Conservation (phyloP, 805 yeast genomes). For the Sugiyamaella chiloensis region DNA sequence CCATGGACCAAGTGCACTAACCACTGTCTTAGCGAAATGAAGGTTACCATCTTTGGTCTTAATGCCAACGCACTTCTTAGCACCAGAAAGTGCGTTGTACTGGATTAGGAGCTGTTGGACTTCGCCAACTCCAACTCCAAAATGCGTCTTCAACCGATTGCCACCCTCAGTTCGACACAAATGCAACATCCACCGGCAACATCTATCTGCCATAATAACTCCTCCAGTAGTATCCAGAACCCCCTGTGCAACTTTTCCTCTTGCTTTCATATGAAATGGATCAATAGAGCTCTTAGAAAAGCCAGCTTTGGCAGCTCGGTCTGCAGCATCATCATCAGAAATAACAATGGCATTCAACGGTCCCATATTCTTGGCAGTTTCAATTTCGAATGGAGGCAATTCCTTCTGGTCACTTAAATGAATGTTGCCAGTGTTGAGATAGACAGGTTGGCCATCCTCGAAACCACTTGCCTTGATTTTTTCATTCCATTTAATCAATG, state of each 20-base stretch:
- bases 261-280: not conserved
- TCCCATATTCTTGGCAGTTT: not conserved
- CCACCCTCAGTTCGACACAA: not conserved
- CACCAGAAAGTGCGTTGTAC: not conserved
- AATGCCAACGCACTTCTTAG: slow-evolving; percentile 5
- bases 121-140: not conserved
- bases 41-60: slow-evolving; percentile 12
- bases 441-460: not conserved
- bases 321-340: not conserved
- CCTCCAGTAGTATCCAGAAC: not conserved
- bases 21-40: slow-evolving; percentile 7
- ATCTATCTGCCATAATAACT: not conserved
- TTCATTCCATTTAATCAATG: not conserved
- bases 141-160: not conserved
- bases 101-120: not conserved
- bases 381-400: not conserved
- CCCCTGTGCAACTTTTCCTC: not conserved
- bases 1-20: slow-evolving; percentile 15
- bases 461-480: not conserved
- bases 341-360: not conserved
- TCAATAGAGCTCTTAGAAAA: not conserved
- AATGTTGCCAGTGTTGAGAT: not conserved
- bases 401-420: not conserved
- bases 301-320: not conserved
- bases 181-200: not conserved